These are phyloP conservation scores for Backusella liffmaniae DNA, from an alignment of 192 early-diverging fungal genomes.

Conservation along the genomic window DNA sequence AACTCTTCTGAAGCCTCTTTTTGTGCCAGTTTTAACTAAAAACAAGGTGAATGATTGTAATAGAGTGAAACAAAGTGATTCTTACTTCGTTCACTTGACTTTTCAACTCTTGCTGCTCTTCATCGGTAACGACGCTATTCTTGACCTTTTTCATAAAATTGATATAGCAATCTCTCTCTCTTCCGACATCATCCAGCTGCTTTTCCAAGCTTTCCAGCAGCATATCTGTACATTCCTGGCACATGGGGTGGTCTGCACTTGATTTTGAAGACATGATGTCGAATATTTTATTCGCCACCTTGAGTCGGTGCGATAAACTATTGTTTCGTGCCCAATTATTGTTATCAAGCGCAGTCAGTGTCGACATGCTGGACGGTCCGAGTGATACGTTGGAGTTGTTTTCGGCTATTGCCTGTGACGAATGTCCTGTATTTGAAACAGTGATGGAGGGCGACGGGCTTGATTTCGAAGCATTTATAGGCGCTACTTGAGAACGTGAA, in stretches of 20 bases:
- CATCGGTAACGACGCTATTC: constrained; percentile 44
- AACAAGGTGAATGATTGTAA: background rate
- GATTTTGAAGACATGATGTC: constrained; percentile 76
- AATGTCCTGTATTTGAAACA: background rate
- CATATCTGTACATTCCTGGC: constrained; percentile 88
- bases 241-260: constrained; percentile 79
- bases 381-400: background rate
- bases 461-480: background rate
- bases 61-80: background rate
- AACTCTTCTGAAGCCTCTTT: constrained; percentile 50
- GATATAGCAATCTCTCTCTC: constrained; percentile 76
- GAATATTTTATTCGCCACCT: constrained; percentile 68
- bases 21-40: constrained; percentile 29
- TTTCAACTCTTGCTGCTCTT: constrained; percentile 49
- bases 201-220: constrained; percentile 68
- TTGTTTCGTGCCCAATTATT: constrained; percentile 20
- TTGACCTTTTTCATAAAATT: constrained; percentile 65
- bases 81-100: constrained; percentile 52
- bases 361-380: background rate
- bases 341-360: background rate
- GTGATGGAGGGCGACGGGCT: background rate
- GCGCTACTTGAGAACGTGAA: constrained; percentile 48
- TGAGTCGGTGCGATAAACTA: constrained; percentile 52
- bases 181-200: constrained; percentile 64
- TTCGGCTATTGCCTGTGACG: background rate